Conservation (phyloP, 805 yeast species). For the Cyberlindnera petersonii region DNA sequence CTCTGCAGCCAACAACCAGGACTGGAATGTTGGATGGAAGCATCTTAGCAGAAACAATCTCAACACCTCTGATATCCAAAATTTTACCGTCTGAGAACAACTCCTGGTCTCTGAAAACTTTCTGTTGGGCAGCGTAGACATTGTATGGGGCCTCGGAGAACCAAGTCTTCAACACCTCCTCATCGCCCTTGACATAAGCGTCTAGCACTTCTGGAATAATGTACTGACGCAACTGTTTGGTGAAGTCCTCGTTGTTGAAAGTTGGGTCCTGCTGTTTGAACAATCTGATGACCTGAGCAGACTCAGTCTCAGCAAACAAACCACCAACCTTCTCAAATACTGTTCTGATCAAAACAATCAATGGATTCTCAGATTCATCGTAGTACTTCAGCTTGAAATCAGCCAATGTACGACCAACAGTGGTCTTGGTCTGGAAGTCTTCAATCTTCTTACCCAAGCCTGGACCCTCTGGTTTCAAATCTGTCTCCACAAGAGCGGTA, state of each 20-base stretch:
- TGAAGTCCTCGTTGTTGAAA: constrained; percentile 75
- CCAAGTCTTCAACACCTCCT: constrained; percentile 79
- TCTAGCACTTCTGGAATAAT: constrained; percentile 94
- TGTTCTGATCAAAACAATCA: constrained; percentile 76
- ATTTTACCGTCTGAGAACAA: constrained; percentile 87
- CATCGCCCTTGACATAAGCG: constrained; percentile 92
- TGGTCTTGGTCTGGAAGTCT: constrained; percentile 60
- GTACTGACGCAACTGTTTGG: constrained; percentile 81
- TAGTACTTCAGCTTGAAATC: constrained; percentile 33
- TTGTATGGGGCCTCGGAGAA: constrained; percentile 95
- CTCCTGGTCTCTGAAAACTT: constrained; percentile 87
- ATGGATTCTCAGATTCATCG: constrained; percentile 40
- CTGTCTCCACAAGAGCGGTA: constrained; percentile 74
- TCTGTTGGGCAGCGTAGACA: constrained; percentile 90
- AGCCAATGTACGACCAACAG: constrained; percentile 61
- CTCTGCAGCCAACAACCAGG: constrained; percentile 89
- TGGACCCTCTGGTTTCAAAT: constrained; percentile 70
- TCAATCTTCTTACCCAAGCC: constrained; percentile 62
- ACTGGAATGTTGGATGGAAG: constrained; percentile 92
- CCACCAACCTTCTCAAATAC: constrained; percentile 77
- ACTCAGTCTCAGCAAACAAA: constrained; percentile 86
- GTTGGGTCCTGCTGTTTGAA: constrained; percentile 88
- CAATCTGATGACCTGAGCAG: constrained; percentile 83
- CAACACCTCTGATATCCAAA: constrained; percentile 92
- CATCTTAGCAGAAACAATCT: constrained; percentile 80